Evolutionary conservation across 371 early-diverging fungal genomes (phyloP), one percentile per base, ranked within the genome.

Genomic region (Mucor lusitanicus): DNA sequence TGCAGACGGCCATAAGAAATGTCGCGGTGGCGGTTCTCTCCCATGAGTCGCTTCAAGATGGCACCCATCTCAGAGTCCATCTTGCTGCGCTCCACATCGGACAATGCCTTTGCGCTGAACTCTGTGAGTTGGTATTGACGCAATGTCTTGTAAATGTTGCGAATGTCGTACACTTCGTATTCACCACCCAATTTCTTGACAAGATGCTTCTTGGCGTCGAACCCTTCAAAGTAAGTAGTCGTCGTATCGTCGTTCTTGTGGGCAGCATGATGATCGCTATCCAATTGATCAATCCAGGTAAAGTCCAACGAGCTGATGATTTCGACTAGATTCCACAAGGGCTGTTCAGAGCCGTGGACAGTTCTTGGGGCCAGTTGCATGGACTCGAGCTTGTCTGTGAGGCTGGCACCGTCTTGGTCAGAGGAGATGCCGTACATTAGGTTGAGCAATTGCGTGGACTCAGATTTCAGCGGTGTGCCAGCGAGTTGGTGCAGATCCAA

Each of bases 401-500:
- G 17, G 33, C n/a, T 59, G n/a, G 37, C 11, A 30, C 64, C 53
- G 23, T 62, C 66, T 35, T 35, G 12, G 55, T 61, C 27, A 23
- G 61, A 57, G 32, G 68, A 69, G 28, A 69, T 65, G 4, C 68
- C 75, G 61, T 62, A 74, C 1, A 74, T 40, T 27, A 65, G 40
- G 3, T 68, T 35, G 7, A 74, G 59, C 4, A 74, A n/a, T 12
- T 35, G 50, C 19, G 50, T 23, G 7, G 63, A 44, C 13, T 46
- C 59, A 6, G 69, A 65, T 86, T 80, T 66, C 32, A 12, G 39
- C 35, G 53, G 25, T 11, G 68, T 60, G 13, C 44, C 35, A 7
- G 40, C 33, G 11, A 62, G 50, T 23, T 79, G 76, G 57, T 91
- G 94, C 40, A 94, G 76, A 71, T 94, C 95, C 50, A 96, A 69